Percentiles rank a stretch among this genome's conserved stretches.
phyloP scores from a whole-genome alignment of 805 yeast genomes.

The Scheffersomyces amazonensis region DNA sequence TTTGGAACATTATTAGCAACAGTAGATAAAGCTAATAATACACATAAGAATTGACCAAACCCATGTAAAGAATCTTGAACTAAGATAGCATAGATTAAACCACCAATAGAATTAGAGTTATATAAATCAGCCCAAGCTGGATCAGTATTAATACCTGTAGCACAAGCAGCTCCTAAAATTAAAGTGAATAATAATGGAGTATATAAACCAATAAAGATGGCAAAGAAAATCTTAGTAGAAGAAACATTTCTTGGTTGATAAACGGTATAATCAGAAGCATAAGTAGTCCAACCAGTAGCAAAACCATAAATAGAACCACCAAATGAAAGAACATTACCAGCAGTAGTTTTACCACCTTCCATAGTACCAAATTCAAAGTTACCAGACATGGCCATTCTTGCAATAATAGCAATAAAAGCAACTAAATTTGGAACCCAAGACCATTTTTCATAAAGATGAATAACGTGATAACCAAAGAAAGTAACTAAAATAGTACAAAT shows the following conservation, averaged over 20 bases:
- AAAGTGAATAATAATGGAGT: conserved; percentile 70
- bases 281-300: conserved; percentile 93
- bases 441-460: conserved; percentile 80
- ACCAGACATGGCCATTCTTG: conserved; percentile 65
- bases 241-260: conserved; percentile 72
- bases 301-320: conserved; percentile 85
- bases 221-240: conserved; percentile 57
- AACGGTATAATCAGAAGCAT: conserved; percentile 88
- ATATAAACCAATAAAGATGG: conserved; percentile 61
- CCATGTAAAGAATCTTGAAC: conserved; percentile 81
- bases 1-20: conserved; percentile 92
- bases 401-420: conserved; percentile 75
- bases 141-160: conserved; percentile 57
- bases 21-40: conserved; percentile 78
- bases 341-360: conserved; percentile 59
- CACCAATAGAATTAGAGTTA: conserved; percentile 47
- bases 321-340: conserved; percentile 73
- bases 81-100: conserved; percentile 74
- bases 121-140: conserved; percentile 26
- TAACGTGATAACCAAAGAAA: conserved; percentile 79
- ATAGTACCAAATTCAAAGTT: conserved; percentile 55
- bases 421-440: conserved; percentile 83
- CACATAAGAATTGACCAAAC: conserved; percentile 88
- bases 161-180: conserved; percentile 85
- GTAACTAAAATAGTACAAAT: conserved; percentile 68